Conservation (phyloP, 2,329 filamentous ascomycete genomes). For the Catunica adiposa region DNA sequence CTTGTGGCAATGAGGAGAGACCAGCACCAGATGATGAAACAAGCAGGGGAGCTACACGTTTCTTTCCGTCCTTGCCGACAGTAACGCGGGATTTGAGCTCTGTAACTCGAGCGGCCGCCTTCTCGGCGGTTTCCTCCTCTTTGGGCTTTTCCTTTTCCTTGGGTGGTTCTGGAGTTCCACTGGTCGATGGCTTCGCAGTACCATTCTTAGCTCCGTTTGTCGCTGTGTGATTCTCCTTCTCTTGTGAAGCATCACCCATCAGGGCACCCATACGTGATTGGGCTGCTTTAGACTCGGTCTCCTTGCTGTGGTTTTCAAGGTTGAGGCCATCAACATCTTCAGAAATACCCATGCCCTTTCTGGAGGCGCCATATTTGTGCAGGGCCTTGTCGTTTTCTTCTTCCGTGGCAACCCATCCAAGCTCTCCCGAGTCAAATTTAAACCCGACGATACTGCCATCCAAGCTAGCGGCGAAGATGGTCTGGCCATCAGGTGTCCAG, state of each 20-base stretch:
- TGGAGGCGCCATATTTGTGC: constrained; percentile 77
- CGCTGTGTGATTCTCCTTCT: constrained; percentile 37
- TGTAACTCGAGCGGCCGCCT: constrained; percentile 36
- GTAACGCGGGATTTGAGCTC: constrained; percentile 79
- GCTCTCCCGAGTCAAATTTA: constrained; percentile 69
- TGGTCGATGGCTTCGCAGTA: constrained; percentile 22
- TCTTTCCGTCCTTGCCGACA: constrained; percentile 91
- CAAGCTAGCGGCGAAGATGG: constrained; percentile 68
- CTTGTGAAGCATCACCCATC: constrained; percentile 59
- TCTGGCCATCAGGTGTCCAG: constrained; percentile 85
- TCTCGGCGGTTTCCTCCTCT: constrained; percentile 34
- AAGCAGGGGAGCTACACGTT: constrained; percentile 79
- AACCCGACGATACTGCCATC: constrained; percentile 76
- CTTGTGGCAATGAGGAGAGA: constrained; percentile 75
- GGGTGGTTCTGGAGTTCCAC: constrained; percentile 17
- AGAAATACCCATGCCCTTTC: constrained; percentile 76
- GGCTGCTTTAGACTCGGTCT: constrained; percentile 72
- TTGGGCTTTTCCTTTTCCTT: constrained; percentile 20
- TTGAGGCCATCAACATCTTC: constrained; percentile 81
- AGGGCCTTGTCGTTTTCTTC: constrained; percentile 87
- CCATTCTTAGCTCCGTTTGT: constrained; percentile 38
- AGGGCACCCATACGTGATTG: constrained; percentile 96
- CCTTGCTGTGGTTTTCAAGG: constrained; percentile 82
- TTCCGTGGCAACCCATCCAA: constrained; percentile 72
- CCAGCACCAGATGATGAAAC: constrained; percentile 80